Base-by-base conservation (phyloP, 306 rosid species). In the Trifolium subterraneum region DNA sequence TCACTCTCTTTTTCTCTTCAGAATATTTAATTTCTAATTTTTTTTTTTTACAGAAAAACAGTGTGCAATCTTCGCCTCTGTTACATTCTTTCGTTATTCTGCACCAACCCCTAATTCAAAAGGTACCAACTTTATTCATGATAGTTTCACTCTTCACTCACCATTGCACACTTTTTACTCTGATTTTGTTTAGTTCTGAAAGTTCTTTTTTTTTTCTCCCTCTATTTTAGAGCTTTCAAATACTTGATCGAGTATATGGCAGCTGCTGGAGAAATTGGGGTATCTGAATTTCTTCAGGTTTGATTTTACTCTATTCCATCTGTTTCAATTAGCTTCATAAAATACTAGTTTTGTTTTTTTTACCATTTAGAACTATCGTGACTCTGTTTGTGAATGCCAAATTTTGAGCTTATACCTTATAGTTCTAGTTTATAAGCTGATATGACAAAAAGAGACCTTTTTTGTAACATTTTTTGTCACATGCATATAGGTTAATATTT, bases 241-340 rank as follows among this genome's bases (percentile, higher is more conserved):
- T 63, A 18, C 74, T 71, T 42, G 72, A 66, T 77, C 75, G 65
- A 82, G 51, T 61, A 41, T 54, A 82, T 77, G 82, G 90, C 95
- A 18, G 79, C 83, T 73, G 79, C 73, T 16, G 62, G 81, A 60
- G 88, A 89, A 61, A 67, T 84, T 20, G 84, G 88, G 31, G 89
- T 86, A 3, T 80, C 92, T 4, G 90, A 86, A 63, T 81, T 87
- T 68, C 59, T 89, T 69, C 81, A 78, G 73, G 97, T 91, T 81
- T 60, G 75, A 8, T 73, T 58, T 77, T 51, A 51, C 23, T 77
- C 67, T 42, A 38, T 2, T 76, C 29, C 11, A 11, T 52, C n/a
- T 35, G 25, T 42, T 14, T 14, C 18, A 54, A 20, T 70, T 69
- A 64, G 6, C 38, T 22, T 48, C n/a, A 47, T 12, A 27, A 27